Percentiles rank a stretch among this genome's conserved stretches.
phyloP scores from a whole-genome alignment of 1,284 basidiomycete species.

The Puccinia hordei region DNA sequence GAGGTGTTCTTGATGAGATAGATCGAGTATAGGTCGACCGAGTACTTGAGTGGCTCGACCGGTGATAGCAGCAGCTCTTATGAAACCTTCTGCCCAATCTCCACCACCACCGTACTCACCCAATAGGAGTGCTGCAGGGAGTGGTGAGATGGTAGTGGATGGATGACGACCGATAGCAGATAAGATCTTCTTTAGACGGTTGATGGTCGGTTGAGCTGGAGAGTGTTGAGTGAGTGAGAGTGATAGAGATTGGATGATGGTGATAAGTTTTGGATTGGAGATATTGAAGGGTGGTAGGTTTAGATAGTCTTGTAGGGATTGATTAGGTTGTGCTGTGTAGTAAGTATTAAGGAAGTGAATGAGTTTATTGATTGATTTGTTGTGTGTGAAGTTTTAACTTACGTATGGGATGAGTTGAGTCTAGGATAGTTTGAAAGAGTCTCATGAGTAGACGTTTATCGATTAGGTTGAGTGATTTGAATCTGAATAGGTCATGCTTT shows the following conservation, averaged over 20 bases:
- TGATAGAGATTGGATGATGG: neutral
- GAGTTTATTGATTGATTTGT: too few species aligned
- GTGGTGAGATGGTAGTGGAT: neutral
- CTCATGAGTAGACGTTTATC: conserved; percentile 41
- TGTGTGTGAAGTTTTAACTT: too few species aligned
- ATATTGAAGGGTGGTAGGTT: conserved; percentile 26
- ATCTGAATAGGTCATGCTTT: conserved; percentile 34
- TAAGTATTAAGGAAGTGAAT: too few species aligned
- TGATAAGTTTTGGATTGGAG: neutral
- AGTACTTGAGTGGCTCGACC: conserved; percentile 29
- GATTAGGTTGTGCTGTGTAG: neutral
- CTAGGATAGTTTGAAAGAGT: conserved; percentile 22
- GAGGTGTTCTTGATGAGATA: neutral
- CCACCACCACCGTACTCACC: conserved; percentile 23
- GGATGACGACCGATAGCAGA: neutral
- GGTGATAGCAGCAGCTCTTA: conserved; percentile 25
- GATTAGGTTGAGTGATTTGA: neutral
- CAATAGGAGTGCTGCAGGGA: conserved; percentile 19
- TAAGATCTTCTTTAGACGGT: conserved; percentile 7
- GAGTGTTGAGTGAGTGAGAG: neutral
- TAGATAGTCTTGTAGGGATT: conserved; percentile 6
- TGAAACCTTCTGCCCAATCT: conserved; percentile 34
- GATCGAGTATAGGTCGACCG: conserved; percentile 7
- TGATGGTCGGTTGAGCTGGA: neutral
- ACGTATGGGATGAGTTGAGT: conserved; percentile 10